Percentiles rank a stretch among this genome's conserved stretches.
These are phyloP conservation scores for Penicillium sp. DNA, from an alignment of 2,329 filamentous ascomycete genomes.

Conservation along the genomic window DNA sequence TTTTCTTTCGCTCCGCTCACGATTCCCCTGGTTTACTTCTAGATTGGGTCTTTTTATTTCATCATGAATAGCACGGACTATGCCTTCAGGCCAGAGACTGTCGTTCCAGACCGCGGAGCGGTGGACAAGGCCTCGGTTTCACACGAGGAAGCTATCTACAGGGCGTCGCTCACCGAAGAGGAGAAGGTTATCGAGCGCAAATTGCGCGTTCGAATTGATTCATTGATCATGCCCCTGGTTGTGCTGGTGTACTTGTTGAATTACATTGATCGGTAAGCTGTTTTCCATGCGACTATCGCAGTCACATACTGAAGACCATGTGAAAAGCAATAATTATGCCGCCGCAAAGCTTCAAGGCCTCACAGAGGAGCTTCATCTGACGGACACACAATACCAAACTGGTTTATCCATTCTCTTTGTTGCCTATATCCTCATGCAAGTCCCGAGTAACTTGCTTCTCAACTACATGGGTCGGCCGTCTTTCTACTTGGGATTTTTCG, in stretches of 20 bases:
- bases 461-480: slow-evolving; percentile 45
- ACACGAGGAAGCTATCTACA: slow-evolving; percentile 22
- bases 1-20: neutral
- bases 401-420: slow-evolving; percentile 47
- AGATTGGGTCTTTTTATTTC: neutral
- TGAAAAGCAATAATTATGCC: slow-evolving; percentile 47
- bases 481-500: slow-evolving; percentile 47
- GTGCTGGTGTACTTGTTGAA: slow-evolving; percentile 44
- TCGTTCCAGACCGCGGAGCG: slow-evolving; percentile 10
- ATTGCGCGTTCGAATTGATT: slow-evolving; percentile 37
- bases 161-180: slow-evolving; percentile 24
- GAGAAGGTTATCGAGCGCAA: slow-evolving; percentile 39
- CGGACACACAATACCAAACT: slow-evolving; percentile 40
- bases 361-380: slow-evolving; percentile 37
- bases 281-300: neutral
- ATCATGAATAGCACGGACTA: slow-evolving; percentile 10
- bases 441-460: slow-evolving; percentile 49
- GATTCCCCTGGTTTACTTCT: neutral
- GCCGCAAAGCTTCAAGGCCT: slow-evolving; percentile 47
- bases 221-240: slow-evolving; percentile 40
- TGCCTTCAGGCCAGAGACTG: slow-evolving; percentile 4
- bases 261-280: slow-evolving; percentile 41
- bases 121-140: slow-evolving; percentile 20
- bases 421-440: slow-evolving; percentile 47
- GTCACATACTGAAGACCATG: neutral